These are phyloP conservation scores for Tetracentron sinense DNA, from an alignment of 164 flowering plant genomes.

Conservation along the genomic window DNA sequence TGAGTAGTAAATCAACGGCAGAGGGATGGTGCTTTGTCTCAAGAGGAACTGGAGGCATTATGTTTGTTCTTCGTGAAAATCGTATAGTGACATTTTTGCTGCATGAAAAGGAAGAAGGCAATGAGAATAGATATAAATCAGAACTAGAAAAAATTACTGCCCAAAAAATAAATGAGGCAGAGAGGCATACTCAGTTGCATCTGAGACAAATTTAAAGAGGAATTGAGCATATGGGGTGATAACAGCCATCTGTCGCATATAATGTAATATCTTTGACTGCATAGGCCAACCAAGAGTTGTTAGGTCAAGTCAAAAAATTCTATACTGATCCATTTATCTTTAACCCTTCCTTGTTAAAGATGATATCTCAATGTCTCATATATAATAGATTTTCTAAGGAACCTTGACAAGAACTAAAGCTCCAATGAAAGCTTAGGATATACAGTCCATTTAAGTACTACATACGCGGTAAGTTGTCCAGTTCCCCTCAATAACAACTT, in stretches of 20 bases:
- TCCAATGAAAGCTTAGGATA: background rate
- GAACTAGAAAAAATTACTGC: background rate
- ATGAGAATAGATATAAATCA: background rate
- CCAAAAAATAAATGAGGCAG: slow-evolving; percentile 1
- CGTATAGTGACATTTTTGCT: slow-evolving; percentile 82
- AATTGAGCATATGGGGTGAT: slow-evolving; percentile 97
- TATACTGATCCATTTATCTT: background rate
- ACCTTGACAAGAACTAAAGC: background rate
- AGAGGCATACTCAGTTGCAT: slow-evolving; percentile 68
- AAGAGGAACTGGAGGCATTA: slow-evolving; percentile 92
- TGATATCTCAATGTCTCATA: background rate
- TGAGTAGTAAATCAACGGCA: slow-evolving; percentile 87
- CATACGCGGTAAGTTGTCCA: slow-evolving; percentile 97
- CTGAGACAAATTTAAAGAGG: slow-evolving; percentile 75
- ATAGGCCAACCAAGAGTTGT: slow-evolving; percentile 15
- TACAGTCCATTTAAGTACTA: slow-evolving; percentile 1
- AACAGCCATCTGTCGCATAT: slow-evolving; percentile 99
- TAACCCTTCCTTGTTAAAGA: too few relatives aligned
- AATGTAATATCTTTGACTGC: slow-evolving; percentile 97
- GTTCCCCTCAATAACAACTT: slow-evolving; percentile 96
- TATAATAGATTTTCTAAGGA: background rate
- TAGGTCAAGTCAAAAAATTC: slow-evolving; percentile 10
- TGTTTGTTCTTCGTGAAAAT: slow-evolving; percentile 90
- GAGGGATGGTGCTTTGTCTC: slow-evolving; percentile 99
- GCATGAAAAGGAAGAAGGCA: slow-evolving; percentile 20